These are phyloP conservation scores for Phytophthora cryptogea DNA, from an alignment of 352 stramenopile species.

Conservation along the genomic window DNA sequence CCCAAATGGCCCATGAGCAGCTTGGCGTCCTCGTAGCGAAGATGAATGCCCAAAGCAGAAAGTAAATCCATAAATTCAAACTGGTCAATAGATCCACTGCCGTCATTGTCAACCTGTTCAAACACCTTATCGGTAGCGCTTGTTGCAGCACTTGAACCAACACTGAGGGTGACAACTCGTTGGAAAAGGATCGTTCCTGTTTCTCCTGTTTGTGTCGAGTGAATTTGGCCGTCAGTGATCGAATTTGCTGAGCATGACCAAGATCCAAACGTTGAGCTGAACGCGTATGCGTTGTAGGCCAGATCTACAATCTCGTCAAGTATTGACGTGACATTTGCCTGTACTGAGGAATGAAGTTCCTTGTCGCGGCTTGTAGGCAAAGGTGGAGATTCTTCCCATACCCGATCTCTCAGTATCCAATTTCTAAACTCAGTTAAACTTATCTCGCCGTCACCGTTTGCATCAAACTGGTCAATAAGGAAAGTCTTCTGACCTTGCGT, in stretches of 20 bases:
- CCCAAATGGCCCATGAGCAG: conserved; percentile 60
- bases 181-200: conserved; percentile 48
- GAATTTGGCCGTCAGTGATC: conserved; percentile 16
- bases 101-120: conserved; percentile 54
- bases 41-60: conserved; percentile 45
- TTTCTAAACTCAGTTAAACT: conserved; percentile 67
- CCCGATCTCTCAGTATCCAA: conserved; percentile 68
- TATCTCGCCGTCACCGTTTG: conserved; percentile 70
- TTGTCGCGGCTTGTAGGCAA: conserved; percentile 3
- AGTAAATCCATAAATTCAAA: conserved; percentile 58
- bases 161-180: conserved; percentile 41
- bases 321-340: conserved; percentile 43
- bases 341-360: conserved; percentile 1
- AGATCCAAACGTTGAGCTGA: conserved; percentile 35
- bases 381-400: conserved; percentile 42
- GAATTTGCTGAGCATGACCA: conserved; percentile 51
- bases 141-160: conserved; percentile 20
- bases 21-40: conserved; percentile 36
- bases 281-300: conserved; percentile 39
- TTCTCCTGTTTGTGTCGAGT: conserved; percentile 5
- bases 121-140: conserved; percentile 47
- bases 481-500: conserved; percentile 49
- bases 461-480: conserved; percentile 69
- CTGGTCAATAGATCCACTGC: conserved; percentile 59
- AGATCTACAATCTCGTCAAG: conserved; percentile 47